phyloP scores from a whole-genome alignment of 495 filamentous ascomycete species.

The Astrothelium subdiscretum region DNA sequence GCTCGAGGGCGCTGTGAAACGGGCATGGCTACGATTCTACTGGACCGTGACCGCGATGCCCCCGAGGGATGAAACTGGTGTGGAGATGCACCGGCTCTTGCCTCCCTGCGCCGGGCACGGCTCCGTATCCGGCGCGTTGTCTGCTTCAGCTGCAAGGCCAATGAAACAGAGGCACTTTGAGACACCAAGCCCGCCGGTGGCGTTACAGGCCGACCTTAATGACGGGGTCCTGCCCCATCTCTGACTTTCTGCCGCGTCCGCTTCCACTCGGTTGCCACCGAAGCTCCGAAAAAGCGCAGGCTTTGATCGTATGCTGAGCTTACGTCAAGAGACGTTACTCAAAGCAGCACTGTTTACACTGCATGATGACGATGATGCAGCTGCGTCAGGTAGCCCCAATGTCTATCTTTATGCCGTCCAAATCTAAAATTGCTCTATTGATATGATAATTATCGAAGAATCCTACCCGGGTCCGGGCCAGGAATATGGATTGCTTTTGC shows the following conservation, averaged over 20 bases:
- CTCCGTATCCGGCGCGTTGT: not conserved
- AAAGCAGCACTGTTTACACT: no score
- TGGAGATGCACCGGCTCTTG: not conserved
- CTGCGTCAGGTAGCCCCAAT: not conserved
- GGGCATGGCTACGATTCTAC: not conserved
- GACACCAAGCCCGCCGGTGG: not conserved
- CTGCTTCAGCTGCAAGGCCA: not conserved
- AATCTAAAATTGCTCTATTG: no score
- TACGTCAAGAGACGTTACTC: no score
- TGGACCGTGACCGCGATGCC: not conserved
- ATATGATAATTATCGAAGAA: no score
- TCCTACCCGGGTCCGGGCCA: no score
- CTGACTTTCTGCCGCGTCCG: not conserved
- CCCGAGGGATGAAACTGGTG: not conserved
- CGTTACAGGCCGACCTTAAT: not conserved
- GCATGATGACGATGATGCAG: not conserved
- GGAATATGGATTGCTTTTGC: not conserved
- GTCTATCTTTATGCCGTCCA: not conserved
- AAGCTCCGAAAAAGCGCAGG: no score
- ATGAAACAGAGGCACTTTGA: no score
- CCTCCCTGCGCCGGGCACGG: not conserved
- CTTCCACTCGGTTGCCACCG: not conserved
- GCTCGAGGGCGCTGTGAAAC: not conserved
- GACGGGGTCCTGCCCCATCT: not conserved
- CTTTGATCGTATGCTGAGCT: no score